Percentiles rank a stretch among this genome's conserved stretches.
Conservation (phyloP, 2,329 filamentous ascomycete genomes). For the Colletotrichum costaricense region DNA sequence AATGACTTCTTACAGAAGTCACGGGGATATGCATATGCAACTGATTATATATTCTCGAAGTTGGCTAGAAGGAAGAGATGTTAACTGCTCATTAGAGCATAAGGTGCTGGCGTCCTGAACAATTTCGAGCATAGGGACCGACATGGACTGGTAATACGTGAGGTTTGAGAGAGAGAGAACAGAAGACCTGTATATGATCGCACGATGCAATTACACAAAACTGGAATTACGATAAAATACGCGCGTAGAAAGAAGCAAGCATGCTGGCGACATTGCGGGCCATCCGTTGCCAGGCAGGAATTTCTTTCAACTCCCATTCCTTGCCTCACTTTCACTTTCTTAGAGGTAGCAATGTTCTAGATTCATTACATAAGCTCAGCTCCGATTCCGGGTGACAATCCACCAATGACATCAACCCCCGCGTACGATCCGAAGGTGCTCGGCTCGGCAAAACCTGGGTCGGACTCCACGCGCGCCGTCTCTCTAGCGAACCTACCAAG, state of each 20-base stretch:
- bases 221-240: not conserved
- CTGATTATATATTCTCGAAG: not conserved
- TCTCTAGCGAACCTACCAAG: conserved; percentile 6
- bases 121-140: not conserved
- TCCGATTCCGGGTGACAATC: conserved; percentile 10
- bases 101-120: not conserved
- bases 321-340: conserved; percentile 1
- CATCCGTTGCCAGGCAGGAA: not conserved
- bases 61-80: not conserved
- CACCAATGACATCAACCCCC: conserved; percentile 34
- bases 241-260: not conserved
- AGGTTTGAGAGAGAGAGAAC: not conserved
- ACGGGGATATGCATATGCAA: not conserved
- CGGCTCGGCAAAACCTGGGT: conserved; percentile 33
- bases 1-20: not conserved
- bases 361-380: conserved; percentile 25
- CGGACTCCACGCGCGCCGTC: conserved; percentile 23
- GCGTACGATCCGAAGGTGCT: conserved; percentile 17
- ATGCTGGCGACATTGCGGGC: not conserved
- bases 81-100: not conserved
- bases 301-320: not conserved
- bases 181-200: not conserved
- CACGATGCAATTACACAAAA: not conserved
- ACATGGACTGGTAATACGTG: not conserved
- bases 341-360: conserved; percentile 10